Percentiles rank a stretch among this genome's conserved stretches.
phyloP scores from a whole-genome alignment of 1,284 basidiomycete genomes.

The Fomitopsis pinicola region DNA sequence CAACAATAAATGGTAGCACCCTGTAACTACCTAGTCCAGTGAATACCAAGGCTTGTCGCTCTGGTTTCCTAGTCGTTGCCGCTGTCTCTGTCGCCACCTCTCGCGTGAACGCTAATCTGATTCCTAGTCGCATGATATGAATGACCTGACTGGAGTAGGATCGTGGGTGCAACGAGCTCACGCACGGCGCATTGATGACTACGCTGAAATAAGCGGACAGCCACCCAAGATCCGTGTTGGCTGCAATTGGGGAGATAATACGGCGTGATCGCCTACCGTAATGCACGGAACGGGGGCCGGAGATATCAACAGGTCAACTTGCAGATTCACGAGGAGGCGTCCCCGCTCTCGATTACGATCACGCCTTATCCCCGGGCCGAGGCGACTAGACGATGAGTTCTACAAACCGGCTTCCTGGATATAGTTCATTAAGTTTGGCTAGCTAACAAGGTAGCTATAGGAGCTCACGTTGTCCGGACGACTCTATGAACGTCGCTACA shows the following conservation, averaged over 20 bases:
- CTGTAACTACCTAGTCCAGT: too few species aligned
- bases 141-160: slow-evolving; percentile 62
- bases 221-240: slow-evolving; percentile 60
- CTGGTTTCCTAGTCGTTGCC: slow-evolving; percentile 15
- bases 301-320: not conserved
- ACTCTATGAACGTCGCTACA: too few species aligned
- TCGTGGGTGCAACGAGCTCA: slow-evolving; percentile 46
- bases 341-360: slow-evolving; percentile 42
- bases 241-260: slow-evolving; percentile 60
- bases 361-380: slow-evolving; percentile 53
- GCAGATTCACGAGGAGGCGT: slow-evolving; percentile 23
- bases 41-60: not conserved
- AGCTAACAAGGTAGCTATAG: slow-evolving; percentile 10
- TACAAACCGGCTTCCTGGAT: slow-evolving; percentile 52
- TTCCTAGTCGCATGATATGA: slow-evolving; percentile 66
- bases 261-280: slow-evolving; percentile 43
- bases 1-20: too few species aligned
- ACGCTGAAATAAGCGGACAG: slow-evolving; percentile 46
- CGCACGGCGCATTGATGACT: slow-evolving; percentile 54
- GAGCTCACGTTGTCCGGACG: slow-evolving; percentile 50
- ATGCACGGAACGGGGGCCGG: slow-evolving; percentile 18
- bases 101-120: slow-evolving; percentile 40
- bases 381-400: slow-evolving; percentile 49
- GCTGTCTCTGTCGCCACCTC: slow-evolving; percentile 19
- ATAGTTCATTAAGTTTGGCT: slow-evolving; percentile 25